Percentiles rank a stretch among this genome's conserved stretches.
These are phyloP conservation scores for Termitomyces sp. DNA, from an alignment of 768 basidiomycete genomes.

Conservation along the genomic window DNA sequence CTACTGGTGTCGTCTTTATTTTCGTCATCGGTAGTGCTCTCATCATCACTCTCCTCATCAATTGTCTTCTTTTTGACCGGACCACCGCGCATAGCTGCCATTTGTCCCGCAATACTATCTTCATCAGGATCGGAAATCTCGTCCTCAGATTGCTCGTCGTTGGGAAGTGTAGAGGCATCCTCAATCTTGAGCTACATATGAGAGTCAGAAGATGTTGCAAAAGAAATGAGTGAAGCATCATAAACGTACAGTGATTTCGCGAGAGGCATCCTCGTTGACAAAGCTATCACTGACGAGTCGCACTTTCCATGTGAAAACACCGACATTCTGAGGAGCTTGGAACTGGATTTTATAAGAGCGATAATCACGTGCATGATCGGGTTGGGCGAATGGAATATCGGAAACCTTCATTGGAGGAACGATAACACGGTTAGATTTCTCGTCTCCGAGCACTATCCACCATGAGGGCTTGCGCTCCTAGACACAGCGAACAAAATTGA, in stretches of 20 bases:
- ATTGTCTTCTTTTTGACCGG: slow-evolving; percentile 64
- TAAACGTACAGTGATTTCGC: slow-evolving; percentile 64
- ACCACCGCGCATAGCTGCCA: slow-evolving; percentile 93
- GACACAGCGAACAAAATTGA: slow-evolving; percentile 1
- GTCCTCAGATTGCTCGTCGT: slow-evolving; percentile 67
- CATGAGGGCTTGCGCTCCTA: slow-evolving; percentile 87
- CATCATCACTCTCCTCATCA: slow-evolving; percentile 50
- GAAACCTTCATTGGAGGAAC: slow-evolving; percentile 81
- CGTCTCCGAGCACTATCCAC: slow-evolving; percentile 89
- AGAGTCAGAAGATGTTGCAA: slow-evolving; percentile 8
- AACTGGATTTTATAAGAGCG: slow-evolving; percentile 89
- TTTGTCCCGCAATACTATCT: slow-evolving; percentile 93
- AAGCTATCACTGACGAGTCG: slow-evolving; percentile 86
- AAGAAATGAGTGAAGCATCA: not conserved
- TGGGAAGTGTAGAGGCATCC: slow-evolving; percentile 50
- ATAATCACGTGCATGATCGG: slow-evolving; percentile 50
- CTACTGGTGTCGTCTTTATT: slow-evolving; percentile 37
- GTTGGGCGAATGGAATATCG: slow-evolving; percentile 66
- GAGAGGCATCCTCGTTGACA: slow-evolving; percentile 71
- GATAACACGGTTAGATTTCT: slow-evolving; percentile 77
- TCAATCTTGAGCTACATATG: slow-evolving; percentile 73
- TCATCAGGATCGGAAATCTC: slow-evolving; percentile 99
- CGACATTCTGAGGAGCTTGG: slow-evolving; percentile 84
- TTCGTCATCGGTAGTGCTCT: slow-evolving; percentile 49
- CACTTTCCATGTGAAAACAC: slow-evolving; percentile 85